phyloP scores from a whole-genome alignment of 805 yeast species.

The Myxozyma udenii region DNA sequence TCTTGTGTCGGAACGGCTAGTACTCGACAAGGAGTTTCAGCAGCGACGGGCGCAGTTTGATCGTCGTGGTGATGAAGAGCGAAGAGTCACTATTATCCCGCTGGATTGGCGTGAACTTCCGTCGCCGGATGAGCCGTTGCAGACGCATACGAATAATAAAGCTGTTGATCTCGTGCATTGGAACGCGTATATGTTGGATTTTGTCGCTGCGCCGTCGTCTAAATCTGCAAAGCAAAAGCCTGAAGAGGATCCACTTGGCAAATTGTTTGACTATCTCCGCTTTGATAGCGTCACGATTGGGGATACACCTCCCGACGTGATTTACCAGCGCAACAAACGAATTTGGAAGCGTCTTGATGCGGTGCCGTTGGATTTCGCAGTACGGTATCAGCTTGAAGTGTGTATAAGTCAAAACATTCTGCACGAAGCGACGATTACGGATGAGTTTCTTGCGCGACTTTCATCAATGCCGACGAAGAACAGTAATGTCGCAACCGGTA shows the following conservation, averaged over 20 bases:
- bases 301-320: background rate
- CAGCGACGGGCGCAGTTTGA: background rate
- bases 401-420: slow-evolving; percentile 5
- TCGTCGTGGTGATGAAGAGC: background rate
- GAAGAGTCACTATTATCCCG: background rate
- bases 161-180: background rate
- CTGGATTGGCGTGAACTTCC: background rate
- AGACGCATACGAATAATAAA: background rate
- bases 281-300: background rate
- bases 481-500: slow-evolving; percentile 1
- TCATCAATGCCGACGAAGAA: background rate
- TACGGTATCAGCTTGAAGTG: slow-evolving; percentile 6
- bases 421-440: slow-evolving; percentile 4
- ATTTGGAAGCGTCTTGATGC: slow-evolving; percentile 3
- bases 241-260: background rate
- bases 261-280: background rate
- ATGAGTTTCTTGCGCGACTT: background rate
- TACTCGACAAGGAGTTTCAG: too few species aligned
- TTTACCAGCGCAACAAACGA: background rate
- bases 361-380: background rate
- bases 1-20: background rate
- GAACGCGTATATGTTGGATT: slow-evolving; percentile 2
- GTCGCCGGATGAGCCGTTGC: background rate
- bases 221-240: too few species aligned
- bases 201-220: background rate